phyloP scores from a whole-genome alignment of 176 grass and related monocot species.

The Triticum urartu region DNA sequence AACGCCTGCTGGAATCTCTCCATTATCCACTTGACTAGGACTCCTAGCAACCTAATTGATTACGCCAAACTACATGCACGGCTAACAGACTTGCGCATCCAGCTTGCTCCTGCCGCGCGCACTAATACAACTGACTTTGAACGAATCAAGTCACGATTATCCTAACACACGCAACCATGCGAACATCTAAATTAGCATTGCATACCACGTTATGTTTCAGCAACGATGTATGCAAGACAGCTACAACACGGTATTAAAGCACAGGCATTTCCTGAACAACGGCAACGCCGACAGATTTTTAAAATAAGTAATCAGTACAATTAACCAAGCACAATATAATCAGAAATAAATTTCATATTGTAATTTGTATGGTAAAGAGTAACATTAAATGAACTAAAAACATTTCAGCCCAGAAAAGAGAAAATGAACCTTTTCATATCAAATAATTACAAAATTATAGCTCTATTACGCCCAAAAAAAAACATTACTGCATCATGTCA shows the following conservation, averaged over 20 bases:
- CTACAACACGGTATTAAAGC: neutral
- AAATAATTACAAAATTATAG: neutral
- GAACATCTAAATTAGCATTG: slow-evolving; percentile 2
- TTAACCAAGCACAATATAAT: neutral
- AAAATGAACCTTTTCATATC: neutral
- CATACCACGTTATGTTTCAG: slow-evolving; percentile 1
- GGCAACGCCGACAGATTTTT: slow-evolving; percentile 6
- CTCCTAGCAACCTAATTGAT: too few species aligned
- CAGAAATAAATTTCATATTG: neutral
- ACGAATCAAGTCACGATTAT: too few species aligned
- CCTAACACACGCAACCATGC: neutral
- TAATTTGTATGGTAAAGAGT: slow-evolving; percentile 2
- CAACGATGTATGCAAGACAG: neutral
- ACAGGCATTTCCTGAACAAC: neutral
- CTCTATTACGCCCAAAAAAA: neutral
- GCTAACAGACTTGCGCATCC: too few species aligned
- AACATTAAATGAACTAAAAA: slow-evolving; percentile 14
- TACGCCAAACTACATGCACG: too few species aligned
- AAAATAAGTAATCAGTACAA: neutral
- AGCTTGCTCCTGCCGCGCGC: too few species aligned
- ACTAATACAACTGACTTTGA: too few species aligned
- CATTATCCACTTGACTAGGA: too few species aligned
- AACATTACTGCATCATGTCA: neutral
- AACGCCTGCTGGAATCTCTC: too few species aligned
- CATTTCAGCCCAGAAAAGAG: neutral